Conservation (phyloP, 2,329 filamentous ascomycete species). For the Penicillium capsulatum region DNA sequence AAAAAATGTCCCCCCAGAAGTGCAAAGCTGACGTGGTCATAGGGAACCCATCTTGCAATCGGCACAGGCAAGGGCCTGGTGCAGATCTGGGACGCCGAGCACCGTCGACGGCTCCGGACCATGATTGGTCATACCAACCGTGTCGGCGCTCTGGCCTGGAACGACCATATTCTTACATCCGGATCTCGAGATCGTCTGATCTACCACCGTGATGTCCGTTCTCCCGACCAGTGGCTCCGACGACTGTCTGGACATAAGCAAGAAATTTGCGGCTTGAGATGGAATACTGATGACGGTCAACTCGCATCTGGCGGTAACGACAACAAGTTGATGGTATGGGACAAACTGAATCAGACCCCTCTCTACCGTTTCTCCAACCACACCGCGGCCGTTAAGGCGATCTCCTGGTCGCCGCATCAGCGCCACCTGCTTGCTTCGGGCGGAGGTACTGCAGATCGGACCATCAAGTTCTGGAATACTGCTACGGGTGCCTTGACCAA, state of each 20-base stretch:
- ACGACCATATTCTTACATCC: conserved; percentile 93
- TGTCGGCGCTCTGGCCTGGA: conserved; percentile 94
- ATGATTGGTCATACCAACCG: conserved; percentile 96
- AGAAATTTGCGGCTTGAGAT: conserved; percentile 92
- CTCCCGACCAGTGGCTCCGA: conserved; percentile 82
- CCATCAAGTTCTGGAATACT: conserved; percentile 98
- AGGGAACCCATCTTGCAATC: conserved; percentile 89
- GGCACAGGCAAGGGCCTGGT: conserved; percentile 92
- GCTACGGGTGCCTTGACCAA: conserved; percentile 73
- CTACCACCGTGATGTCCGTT: conserved; percentile 90
- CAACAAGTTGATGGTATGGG: conserved; percentile 99
- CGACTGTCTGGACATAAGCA: conserved; percentile 94
- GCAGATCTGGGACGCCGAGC: conserved; percentile 95
- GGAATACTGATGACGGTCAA: conserved; percentile 95
- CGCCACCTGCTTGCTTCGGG: conserved; percentile 90
- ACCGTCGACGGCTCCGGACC: conserved; percentile 76
- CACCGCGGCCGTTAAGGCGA: conserved; percentile 93
- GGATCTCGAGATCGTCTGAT: conserved; percentile 91
- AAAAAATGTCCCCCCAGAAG: no score
- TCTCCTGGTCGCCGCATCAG: conserved; percentile 96
- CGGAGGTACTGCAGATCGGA: conserved; percentile 89
- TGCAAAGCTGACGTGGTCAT: no score
- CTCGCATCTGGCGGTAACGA: conserved; percentile 95
- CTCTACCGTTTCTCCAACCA: conserved; percentile 93
- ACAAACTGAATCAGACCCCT: conserved; percentile 87